Base-by-base conservation (phyloP, 305 asterid species). In the Rubia tinctorum region DNA sequence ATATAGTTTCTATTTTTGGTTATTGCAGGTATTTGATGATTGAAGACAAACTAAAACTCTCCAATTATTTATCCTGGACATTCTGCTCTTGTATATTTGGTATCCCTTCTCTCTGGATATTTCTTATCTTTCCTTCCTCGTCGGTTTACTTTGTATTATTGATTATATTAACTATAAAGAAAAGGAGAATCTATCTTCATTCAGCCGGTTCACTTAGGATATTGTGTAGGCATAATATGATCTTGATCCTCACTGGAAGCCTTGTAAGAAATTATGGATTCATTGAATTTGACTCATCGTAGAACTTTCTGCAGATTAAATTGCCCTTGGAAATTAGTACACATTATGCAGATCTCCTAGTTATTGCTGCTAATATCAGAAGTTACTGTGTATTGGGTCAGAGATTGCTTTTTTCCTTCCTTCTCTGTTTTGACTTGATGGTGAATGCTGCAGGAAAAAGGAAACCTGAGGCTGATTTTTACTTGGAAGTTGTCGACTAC, bases 71-170 rank as follows among this genome's bases (percentile, higher is more conserved):
- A 76, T 94, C 96, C 78, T 91, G 99, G 99, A 94, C 99, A 73
- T 94, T 94, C 80, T 94, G 97, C 82, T 94, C 99, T 44, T 94
- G 97, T 82, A 69, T 65, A 80, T 88, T 88, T 86, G 97, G 98
- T 93, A 88, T 73, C 40, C 59, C 69, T 45, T 58, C n/a, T 7
- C 68, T 71, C 66, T 23, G 60, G 40, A 15, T 23, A 3, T 61
- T 47, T 49, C 39, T 39, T 5, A 13, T 56, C 8, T 70, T 15
- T 70, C 39, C 20, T 34, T 59, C 10, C 25, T 71, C 23, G 2
- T 58, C 60, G n/a, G 55, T 71, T 62, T 30, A 55, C 0, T 56
- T 42, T 23, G 5, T 8, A 42, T 40, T 74, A 34, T 34, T 34
- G 39, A 34, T 27, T 6, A 14, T 17, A 55, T 23, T 56, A 63